Evolutionary conservation across 2,329 filamentous ascomycete species (phyloP).

Genomic region (Alternaria atra): DNA sequence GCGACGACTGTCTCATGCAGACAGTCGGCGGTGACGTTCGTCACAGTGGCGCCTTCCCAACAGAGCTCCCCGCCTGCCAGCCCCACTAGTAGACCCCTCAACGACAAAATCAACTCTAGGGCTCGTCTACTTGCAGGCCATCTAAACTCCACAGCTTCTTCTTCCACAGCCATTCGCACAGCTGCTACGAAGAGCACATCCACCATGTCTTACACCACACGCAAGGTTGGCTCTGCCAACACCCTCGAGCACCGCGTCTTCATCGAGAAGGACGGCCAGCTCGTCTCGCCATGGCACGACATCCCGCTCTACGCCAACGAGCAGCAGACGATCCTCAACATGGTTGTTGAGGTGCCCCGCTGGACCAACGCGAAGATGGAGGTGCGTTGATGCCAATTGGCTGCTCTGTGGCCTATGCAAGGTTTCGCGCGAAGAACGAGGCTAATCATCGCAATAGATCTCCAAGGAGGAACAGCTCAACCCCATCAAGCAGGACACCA

Average conservation of each 20-base stretch:
- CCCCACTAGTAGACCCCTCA: constrained; percentile 50
- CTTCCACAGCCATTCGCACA: constrained; percentile 25
- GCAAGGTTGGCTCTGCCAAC: constrained; percentile 89
- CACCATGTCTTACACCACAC: constrained; percentile 75
- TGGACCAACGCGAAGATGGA: constrained; percentile 99
- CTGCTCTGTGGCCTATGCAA: background rate
- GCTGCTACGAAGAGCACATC: constrained; percentile 24
- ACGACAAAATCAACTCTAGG: constrained; percentile 53
- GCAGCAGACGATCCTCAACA: constrained; percentile 96
- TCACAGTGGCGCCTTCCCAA: constrained; percentile 52
- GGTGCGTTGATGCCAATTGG: constrained; percentile 65
- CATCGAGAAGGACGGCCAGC: constrained; percentile 96
- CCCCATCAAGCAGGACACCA: constrained; percentile 99
- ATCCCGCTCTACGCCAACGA: constrained; percentile 97
- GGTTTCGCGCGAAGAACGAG: background rate
- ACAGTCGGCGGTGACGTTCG: constrained; percentile 48
- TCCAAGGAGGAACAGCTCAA: constrained; percentile 98
- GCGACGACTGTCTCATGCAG: constrained; percentile 45
- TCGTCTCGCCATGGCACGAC: constrained; percentile 96
- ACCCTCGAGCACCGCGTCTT: constrained; percentile 97
- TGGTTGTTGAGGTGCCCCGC: constrained; percentile 98
- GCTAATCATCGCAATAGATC: constrained; percentile 69
- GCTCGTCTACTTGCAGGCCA: constrained; percentile 52
- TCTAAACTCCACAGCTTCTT: constrained; percentile 43
- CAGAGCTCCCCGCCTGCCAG: constrained; percentile 42